These are phyloP conservation scores for Thecaphora thlaspeos DNA, from an alignment of 1,284 basidiomycete genomes.

Conservation along the genomic window DNA sequence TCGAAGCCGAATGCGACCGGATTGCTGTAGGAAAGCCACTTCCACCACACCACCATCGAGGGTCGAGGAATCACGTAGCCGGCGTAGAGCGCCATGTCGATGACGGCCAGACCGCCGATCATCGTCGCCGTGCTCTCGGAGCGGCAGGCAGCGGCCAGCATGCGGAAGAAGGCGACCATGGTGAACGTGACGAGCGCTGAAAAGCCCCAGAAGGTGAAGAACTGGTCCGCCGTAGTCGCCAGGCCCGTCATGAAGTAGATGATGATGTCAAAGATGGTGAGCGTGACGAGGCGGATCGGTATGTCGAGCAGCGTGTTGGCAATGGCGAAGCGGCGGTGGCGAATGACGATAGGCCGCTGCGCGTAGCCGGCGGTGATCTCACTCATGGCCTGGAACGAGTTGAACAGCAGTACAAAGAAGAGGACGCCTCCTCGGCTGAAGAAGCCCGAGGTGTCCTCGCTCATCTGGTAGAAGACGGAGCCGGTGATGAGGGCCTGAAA, in stretches of 20 bases:
- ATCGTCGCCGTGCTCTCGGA: constrained; percentile 40
- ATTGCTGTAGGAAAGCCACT: constrained; percentile 52
- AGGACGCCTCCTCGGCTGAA: constrained; percentile 65
- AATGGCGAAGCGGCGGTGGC: constrained; percentile 39
- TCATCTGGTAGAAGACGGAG: constrained; percentile 70
- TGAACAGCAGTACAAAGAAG: not conserved
- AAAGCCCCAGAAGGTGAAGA: constrained; percentile 43
- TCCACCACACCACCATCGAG: constrained; percentile 51
- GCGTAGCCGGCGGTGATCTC: not conserved
- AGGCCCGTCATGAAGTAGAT: constrained; percentile 51
- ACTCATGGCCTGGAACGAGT: not conserved
- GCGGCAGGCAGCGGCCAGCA: constrained; percentile 25
- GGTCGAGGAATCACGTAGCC: constrained; percentile 49
- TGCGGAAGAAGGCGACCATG: constrained; percentile 51
- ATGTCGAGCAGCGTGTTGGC: constrained; percentile 47
- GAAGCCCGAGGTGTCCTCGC: constrained; percentile 67
- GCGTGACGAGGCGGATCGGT: constrained; percentile 33
- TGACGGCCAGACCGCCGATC: constrained; percentile 63
- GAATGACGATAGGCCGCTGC: constrained; percentile 44
- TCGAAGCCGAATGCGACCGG: constrained; percentile 48
- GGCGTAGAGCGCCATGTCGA: constrained; percentile 42
- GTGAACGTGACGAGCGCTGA: constrained; percentile 31
- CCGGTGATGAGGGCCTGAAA: constrained; percentile 72
- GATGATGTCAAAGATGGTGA: constrained; percentile 36
- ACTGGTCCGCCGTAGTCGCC: constrained; percentile 28